Evolutionary conservation across 805 yeast species (phyloP), one percentile per base, ranked within the genome.

Genomic region (Zygosaccharomyces bailii): DNA sequence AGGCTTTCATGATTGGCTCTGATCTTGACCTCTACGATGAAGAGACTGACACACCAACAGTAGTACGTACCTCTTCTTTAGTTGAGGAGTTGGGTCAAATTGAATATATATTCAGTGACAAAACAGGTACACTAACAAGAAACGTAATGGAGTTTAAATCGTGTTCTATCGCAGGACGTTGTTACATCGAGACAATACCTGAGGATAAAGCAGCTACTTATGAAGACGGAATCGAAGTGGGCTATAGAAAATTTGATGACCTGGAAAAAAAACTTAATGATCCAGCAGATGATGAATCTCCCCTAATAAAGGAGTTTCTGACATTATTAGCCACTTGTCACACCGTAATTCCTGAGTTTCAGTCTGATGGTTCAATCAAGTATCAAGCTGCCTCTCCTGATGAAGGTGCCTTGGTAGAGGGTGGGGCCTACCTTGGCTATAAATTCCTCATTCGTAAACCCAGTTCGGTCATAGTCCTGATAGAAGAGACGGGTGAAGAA

Each of bases 321-420:
- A 82, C 90, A 0, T 70, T 90, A 39, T 71, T 93, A 47, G 87
- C 98, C 31, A 81, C 96, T 0, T 93, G 99, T 63, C 99, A 93
- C 59, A 95, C 99, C 0, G 99, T 93, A 32, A 93, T 93, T 50
- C 99, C 99, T 0, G 99, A 93, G 63, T 70, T 76, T 14, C 75
- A 74, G 48, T 80, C 73, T 1, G 71, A 70, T 45, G 86, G 85
- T 0, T 54, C 73, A 2, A 82, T 93, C 51, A 90, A 87, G 63
- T 93, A 95, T 63, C 99, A 93, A 67, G 99, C 99, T 1, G 96
- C 99, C 0, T 90, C 98, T 0, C 99, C 99, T 0, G 99, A 93
- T 69, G 99, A 95, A 71, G 99, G 99, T 41, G 99, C 99, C 0
- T 73, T 93, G 49, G 99, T 93, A 2, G 89, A 90, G 56, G 99